Percentiles rank a stretch among this genome's conserved stretches.
Evolutionary conservation across 2,329 filamentous ascomycete genomes (phyloP).

Genomic region (Bipolaris cookei): DNA sequence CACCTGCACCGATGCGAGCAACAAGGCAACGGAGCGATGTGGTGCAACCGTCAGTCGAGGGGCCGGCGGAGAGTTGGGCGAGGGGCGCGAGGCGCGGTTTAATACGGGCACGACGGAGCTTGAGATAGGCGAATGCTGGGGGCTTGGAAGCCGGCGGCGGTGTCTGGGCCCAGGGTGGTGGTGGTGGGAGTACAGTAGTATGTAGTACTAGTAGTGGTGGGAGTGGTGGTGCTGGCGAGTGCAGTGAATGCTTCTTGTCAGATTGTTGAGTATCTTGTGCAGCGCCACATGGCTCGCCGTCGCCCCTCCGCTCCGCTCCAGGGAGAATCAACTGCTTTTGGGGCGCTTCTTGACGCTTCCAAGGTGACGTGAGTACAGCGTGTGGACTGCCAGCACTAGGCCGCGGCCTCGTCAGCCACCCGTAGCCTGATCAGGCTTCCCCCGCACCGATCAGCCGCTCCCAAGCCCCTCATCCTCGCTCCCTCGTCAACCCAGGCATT

Average conservation of each 20-base stretch:
- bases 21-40: background rate
- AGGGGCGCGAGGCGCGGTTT: no score
- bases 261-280: background rate
- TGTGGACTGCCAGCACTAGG: constrained; percentile 5
- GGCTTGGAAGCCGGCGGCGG: constrained; percentile 3
- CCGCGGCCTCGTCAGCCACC: constrained; percentile 10
- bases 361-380: constrained; percentile 17
- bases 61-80: no score
- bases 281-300: constrained; percentile 5
- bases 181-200: background rate
- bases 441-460: constrained; percentile 19
- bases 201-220: no score
- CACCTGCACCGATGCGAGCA: background rate
- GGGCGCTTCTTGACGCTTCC: constrained; percentile 3
- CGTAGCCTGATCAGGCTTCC: constrained; percentile 13
- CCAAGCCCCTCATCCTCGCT: background rate
- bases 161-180: background rate
- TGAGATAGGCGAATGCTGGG: constrained; percentile 6
- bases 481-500: background rate
- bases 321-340: constrained; percentile 5
- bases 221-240: background rate
- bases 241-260: background rate
- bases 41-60: background rate
- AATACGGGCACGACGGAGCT: no score
- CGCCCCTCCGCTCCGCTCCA: no score